Percentiles rank a stretch among this genome's conserved stretches.
phyloP scores from a whole-genome alignment of 441 rosid genomes.

The Isatis lusitanica region DNA sequence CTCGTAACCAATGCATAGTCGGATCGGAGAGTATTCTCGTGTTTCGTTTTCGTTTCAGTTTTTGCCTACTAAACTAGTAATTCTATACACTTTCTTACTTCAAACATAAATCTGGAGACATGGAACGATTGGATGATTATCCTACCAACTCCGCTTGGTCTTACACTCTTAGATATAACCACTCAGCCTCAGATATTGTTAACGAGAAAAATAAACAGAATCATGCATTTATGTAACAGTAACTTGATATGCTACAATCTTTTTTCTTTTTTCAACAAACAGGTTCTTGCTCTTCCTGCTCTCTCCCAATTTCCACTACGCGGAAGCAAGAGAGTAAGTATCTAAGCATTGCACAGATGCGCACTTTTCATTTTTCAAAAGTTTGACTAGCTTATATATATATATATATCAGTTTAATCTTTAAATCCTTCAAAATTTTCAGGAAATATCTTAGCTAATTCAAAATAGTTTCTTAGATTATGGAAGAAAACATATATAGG shows the following conservation, averaged over 20 bases:
- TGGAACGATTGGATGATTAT: too few relatives aligned
- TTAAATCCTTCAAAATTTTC: not conserved
- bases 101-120: too few relatives aligned
- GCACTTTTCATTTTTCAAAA: not conserved
- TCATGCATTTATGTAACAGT: not conserved
- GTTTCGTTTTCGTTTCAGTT: too few relatives aligned
- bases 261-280: not conserved
- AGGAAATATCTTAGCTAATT: too few relatives aligned
- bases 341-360: not conserved
- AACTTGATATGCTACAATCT: not conserved
- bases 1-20: too few relatives aligned
- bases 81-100: too few relatives aligned
- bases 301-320: not conserved
- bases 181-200: not conserved
- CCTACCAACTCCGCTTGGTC: too few relatives aligned
- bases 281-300: conserved; percentile 16
- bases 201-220: not conserved
- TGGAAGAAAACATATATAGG: not conserved
- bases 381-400: not conserved
- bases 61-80: too few relatives aligned
- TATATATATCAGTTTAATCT: not conserved
- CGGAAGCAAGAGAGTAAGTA: not conserved
- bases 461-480: too few relatives aligned
- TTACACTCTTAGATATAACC: not conserved
- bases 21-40: too few relatives aligned